Conservation (phyloP, 371 early-diverging fungal species). For the Dichotomocladium elegans region DNA sequence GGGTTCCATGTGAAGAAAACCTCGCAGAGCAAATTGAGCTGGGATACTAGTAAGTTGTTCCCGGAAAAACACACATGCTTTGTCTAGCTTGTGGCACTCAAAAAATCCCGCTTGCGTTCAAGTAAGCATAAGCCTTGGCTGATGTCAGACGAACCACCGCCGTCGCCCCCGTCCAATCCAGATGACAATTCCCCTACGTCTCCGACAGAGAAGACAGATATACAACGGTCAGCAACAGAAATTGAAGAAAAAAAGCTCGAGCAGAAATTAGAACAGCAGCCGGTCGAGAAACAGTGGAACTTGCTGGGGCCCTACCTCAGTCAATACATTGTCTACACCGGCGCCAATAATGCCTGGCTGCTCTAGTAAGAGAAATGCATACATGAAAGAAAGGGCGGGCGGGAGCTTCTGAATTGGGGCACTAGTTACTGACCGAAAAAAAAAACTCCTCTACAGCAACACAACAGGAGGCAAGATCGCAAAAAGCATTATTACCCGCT, state of each 20-base stretch:
- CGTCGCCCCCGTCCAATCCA: neutral
- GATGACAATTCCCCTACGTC: neutral
- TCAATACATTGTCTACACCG: slow-evolving; percentile 71
- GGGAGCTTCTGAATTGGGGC: no score
- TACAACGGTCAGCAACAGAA: slow-evolving; percentile 8
- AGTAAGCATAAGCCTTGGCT: slow-evolving; percentile 31
- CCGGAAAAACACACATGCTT: no score
- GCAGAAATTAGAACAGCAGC: slow-evolving; percentile 24
- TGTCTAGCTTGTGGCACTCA: no score
- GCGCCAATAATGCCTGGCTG: slow-evolving; percentile 61
- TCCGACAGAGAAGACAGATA: slow-evolving; percentile 1
- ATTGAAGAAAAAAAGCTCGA: slow-evolving; percentile 32
- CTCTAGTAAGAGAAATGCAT: slow-evolving; percentile 50
- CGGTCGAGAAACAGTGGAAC: slow-evolving; percentile 60
- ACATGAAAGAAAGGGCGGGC: no score
- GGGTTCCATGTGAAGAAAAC: slow-evolving; percentile 79
- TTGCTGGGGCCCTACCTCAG: slow-evolving; percentile 70
- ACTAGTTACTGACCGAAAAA: no score
- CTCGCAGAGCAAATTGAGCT: slow-evolving; percentile 77
- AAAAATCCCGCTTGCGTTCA: neutral
- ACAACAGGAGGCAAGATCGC: slow-evolving; percentile 59
- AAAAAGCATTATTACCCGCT: slow-evolving; percentile 62
- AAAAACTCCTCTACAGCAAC: no score
- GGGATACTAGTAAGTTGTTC: slow-evolving; percentile 66
- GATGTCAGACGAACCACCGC: slow-evolving; percentile 6